Evolutionary conservation across 2,329 filamentous ascomycete genomes (phyloP), one percentile per base, ranked within the genome.

Genomic region (Exophiala calicioides): DNA sequence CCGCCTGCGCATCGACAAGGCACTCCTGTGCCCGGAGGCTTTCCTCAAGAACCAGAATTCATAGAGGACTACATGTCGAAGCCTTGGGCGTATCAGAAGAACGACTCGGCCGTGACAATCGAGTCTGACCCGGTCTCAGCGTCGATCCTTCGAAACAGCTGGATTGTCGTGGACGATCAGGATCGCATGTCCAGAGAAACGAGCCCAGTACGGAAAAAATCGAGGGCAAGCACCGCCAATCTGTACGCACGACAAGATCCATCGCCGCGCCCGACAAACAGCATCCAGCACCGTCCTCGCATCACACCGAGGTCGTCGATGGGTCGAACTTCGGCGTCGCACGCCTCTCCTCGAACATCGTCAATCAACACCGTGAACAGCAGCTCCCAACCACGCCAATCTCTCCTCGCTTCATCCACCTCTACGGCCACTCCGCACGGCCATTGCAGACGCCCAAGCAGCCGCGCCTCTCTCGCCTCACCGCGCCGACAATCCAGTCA

Each of bases 131-230:
- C 29, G 13, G 40, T 32, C n/a, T 19, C 30, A 18, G n/a, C 32
- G 69, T 86, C 4, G 73, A 30, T 34, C 5, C 26, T 39, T n/a
- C 40, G 78, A 21, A 78, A 75, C 44, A 86, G 82, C 66, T 90
- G 86, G 86, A 83, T 90, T 20, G 74, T 90, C 53, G 80, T 90
- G 3, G 65, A 64, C 12, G 56, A 58, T 6, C 50, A 57, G 15
- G 9, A 43, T n/a, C n/a, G 3, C 6, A 23, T 5, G n/a, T 47
- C 38, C 12, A 52, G 48, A 27, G 60, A 50, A 41, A 44, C 55
- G 34, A 58, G 52, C 59, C 57, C 55, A 44, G 41, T 53, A 48
- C 58, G 49, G 50, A 48, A 60, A 40, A 55, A 50, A 31, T 55
- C 55, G 2, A 49, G 45, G 33, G 48, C 53, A 20, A 57, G 53